phyloP scores from a whole-genome alignment of 2,329 filamentous ascomycete genomes.

The Aspergillus brasiliensis region DNA sequence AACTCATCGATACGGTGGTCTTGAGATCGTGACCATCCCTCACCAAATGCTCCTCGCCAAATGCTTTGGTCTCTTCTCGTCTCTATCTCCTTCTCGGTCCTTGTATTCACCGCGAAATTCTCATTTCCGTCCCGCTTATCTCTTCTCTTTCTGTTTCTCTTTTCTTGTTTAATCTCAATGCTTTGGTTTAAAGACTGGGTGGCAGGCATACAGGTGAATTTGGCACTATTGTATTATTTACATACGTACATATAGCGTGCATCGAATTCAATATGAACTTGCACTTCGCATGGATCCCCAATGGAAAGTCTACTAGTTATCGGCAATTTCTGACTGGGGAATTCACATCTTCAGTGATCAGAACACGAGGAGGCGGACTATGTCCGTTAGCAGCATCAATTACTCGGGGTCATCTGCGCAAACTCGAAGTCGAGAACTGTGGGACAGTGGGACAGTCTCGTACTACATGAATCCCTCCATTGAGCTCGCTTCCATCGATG shows the following conservation, averaged over 20 bases:
- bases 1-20: not conserved
- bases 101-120: not conserved
- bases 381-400: too few species aligned
- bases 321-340: too few species aligned
- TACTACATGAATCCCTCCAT: too few species aligned
- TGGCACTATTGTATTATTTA: constrained; percentile 7
- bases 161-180: not conserved
- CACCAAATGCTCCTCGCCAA: too few species aligned
- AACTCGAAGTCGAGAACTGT: too few species aligned
- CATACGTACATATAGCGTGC: constrained; percentile 16
- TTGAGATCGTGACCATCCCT: too few species aligned
- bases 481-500: too few species aligned
- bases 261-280: not conserved
- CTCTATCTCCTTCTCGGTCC: not conserved
- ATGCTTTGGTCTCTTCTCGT: too few species aligned
- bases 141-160: constrained; percentile 11
- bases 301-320: not conserved
- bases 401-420: too few species aligned
- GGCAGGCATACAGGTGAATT: constrained; percentile 1
- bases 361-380: too few species aligned
- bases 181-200: constrained; percentile 7
- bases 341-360: too few species aligned
- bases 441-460: too few species aligned
- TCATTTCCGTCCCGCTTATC: constrained; percentile 1
- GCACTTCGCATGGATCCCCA: not conserved